phyloP scores from a whole-genome alignment of 148 eudicot species.

The Rhododendron williamsianum region DNA sequence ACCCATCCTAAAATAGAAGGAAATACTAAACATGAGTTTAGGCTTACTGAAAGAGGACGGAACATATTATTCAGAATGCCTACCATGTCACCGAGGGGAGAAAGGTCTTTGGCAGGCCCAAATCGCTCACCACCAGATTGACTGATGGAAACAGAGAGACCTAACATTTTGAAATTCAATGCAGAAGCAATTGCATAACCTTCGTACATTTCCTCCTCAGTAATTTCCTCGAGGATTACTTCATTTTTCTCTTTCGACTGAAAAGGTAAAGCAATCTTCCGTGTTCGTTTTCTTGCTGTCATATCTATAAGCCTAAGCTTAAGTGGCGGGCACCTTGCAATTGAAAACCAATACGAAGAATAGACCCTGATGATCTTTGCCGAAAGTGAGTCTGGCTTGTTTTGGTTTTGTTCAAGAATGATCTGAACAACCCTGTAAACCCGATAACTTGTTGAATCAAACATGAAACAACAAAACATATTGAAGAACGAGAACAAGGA shows the following conservation, averaged over 20 bases:
- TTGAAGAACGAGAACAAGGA: not conserved
- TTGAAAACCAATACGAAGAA: constrained; percentile 82
- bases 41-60: not conserved
- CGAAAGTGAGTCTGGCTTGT: constrained; percentile 48
- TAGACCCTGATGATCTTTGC: constrained; percentile 67
- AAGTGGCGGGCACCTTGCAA: constrained; percentile 84
- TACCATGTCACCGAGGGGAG: constrained; percentile 93
- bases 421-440: constrained; percentile 73
- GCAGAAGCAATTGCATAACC: constrained; percentile 86
- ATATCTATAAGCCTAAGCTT: constrained; percentile 51
- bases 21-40: not conserved
- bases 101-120: constrained; percentile 78
- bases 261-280: constrained; percentile 43
- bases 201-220: constrained; percentile 83
- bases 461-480: not conserved
- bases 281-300: constrained; percentile 27
- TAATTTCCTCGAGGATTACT: constrained; percentile 58
- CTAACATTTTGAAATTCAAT: constrained; percentile 68
- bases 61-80: not conserved
- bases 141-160: constrained; percentile 59
- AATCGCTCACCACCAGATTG: constrained; percentile 46
- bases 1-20: constrained; percentile 62
- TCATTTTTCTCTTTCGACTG: constrained; percentile 41
- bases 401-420: constrained; percentile 71
- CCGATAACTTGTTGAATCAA: constrained; percentile 9